These are phyloP conservation scores for Dentiscutata heterogama DNA, from an alignment of 371 early-diverging fungal species.

Conservation along the genomic window DNA sequence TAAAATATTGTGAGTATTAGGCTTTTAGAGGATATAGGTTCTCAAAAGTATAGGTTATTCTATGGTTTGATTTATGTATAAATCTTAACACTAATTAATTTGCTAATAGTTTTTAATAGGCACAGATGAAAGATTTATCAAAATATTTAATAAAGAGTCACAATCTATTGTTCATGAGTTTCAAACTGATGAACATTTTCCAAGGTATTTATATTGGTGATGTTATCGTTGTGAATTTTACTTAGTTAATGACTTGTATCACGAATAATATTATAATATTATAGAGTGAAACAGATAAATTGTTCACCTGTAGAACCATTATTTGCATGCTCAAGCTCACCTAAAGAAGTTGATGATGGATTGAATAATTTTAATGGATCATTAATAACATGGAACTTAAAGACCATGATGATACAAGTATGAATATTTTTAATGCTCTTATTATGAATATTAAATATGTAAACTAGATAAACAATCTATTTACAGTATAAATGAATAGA, in stretches of 20 bases:
- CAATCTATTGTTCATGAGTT: slow-evolving; percentile 71
- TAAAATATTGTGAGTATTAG: too few relatives aligned
- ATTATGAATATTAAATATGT: too few relatives aligned
- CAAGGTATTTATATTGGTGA: slow-evolving; percentile 54
- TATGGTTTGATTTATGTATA: too few relatives aligned
- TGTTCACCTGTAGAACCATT: slow-evolving; percentile 71
- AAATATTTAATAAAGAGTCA: slow-evolving; percentile 68
- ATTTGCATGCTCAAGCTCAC: slow-evolving; percentile 63
- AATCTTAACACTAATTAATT: too few relatives aligned
- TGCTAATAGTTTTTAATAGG: slow-evolving; percentile 55
- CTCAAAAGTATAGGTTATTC: too few relatives aligned
- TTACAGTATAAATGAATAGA: too few relatives aligned
- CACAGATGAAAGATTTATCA: slow-evolving; percentile 64
- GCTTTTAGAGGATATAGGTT: too few relatives aligned
- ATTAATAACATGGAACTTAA: slow-evolving; percentile 69
- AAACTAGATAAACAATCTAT: too few relatives aligned
- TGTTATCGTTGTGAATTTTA: neutral
- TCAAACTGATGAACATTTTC: slow-evolving; percentile 61
- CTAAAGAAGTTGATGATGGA: slow-evolving; percentile 42
- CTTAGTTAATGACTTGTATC: neutral
- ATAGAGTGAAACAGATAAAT: slow-evolving; percentile 64
- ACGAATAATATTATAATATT: neutral
- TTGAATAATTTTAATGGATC: slow-evolving; percentile 53
- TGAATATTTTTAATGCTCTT: slow-evolving; percentile 28
- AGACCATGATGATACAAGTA: slow-evolving; percentile 67